Evolutionary conservation across 371 early-diverging fungal genomes (phyloP).

Genomic region (Mucor plumbeus): DNA sequence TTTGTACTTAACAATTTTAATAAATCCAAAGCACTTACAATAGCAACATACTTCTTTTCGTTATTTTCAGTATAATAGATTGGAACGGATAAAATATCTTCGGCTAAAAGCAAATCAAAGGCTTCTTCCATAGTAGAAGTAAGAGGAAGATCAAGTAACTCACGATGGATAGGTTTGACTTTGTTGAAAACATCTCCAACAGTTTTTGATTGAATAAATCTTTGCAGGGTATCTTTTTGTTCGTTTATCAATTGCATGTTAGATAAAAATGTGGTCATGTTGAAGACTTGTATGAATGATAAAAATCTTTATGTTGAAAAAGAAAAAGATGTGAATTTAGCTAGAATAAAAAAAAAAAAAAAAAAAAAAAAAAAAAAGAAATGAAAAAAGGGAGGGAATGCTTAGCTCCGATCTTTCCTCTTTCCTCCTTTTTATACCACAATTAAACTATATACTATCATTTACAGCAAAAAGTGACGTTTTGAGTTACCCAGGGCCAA

Average conservation of each 20-base stretch:
- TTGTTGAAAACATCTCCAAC: slow-evolving; percentile 51
- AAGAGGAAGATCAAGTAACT: slow-evolving; percentile 59
- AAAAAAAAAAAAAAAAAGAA: too few relatives aligned
- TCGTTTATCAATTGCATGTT: slow-evolving; percentile 5
- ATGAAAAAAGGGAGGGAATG: slow-evolving; percentile 4
- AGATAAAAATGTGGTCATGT: slow-evolving; percentile 30
- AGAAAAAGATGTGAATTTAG: not conserved
- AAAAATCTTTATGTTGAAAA: slow-evolving; percentile 12
- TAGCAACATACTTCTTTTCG: slow-evolving; percentile 54
- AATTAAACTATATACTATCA: not conserved
- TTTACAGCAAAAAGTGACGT: not conserved
- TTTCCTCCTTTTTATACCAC: not conserved
- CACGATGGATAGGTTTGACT: slow-evolving; percentile 43
- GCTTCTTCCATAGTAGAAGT: slow-evolving; percentile 63
- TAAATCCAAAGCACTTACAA: slow-evolving; percentile 63
- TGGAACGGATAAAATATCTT: slow-evolving; percentile 66
- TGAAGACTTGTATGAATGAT: slow-evolving; percentile 27
- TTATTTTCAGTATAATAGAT: slow-evolving; percentile 47
- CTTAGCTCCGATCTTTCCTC: not conserved
- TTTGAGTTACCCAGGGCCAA: slow-evolving; percentile 4
- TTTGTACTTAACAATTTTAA: slow-evolving; percentile 50
- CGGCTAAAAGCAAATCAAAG: slow-evolving; percentile 57
- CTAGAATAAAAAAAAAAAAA: too few relatives aligned
- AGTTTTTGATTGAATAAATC: slow-evolving; percentile 51
- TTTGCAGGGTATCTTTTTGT: slow-evolving; percentile 20